Evolutionary conservation across 2,329 filamentous ascomycete species (phyloP).

Genomic region (Neofusicoccum umdonicola): DNA sequence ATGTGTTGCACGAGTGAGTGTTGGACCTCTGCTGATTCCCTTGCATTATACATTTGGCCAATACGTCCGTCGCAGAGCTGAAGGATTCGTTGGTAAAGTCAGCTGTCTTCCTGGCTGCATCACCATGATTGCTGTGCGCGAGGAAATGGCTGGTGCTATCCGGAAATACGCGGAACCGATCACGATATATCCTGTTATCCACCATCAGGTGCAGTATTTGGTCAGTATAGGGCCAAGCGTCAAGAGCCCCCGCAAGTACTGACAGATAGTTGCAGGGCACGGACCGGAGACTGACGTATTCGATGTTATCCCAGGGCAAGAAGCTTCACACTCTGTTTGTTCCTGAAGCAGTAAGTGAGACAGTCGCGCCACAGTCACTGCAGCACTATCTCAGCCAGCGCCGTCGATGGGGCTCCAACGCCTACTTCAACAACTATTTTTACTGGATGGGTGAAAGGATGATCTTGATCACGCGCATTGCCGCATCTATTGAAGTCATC

Average conservation of each 20-base stretch:
- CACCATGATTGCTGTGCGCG: slow-evolving; percentile 25
- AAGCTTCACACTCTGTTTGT: slow-evolving; percentile 31
- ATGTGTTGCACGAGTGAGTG: not conserved
- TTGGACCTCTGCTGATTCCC: not conserved
- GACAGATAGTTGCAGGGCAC: slow-evolving; percentile 18
- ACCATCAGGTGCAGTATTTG: slow-evolving; percentile 26
- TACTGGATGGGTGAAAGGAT: slow-evolving; percentile 33
- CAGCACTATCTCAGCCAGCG: slow-evolving; percentile 35
- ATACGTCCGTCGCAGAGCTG: slow-evolving; percentile 24
- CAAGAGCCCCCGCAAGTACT: not conserved
- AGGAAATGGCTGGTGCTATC: slow-evolving; percentile 25
- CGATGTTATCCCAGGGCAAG: slow-evolving; percentile 23
- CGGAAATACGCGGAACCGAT: slow-evolving; percentile 25
- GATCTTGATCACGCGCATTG: slow-evolving; percentile 29
- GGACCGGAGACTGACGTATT: slow-evolving; percentile 25
- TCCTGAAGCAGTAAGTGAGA: slow-evolving; percentile 34
- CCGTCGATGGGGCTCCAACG: slow-evolving; percentile 36
- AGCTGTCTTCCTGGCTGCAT: slow-evolving; percentile 26
- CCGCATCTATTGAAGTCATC: slow-evolving; percentile 31
- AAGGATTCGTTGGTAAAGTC: slow-evolving; percentile 24
- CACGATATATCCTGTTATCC: slow-evolving; percentile 23
- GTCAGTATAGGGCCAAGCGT: not conserved
- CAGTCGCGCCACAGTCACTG: slow-evolving; percentile 35
- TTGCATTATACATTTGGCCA: slow-evolving; percentile 24
- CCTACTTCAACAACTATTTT: slow-evolving; percentile 40